These are phyloP conservation scores for Heritiera fomes DNA, from an alignment of 345 rosid species.

Conservation along the genomic window DNA sequence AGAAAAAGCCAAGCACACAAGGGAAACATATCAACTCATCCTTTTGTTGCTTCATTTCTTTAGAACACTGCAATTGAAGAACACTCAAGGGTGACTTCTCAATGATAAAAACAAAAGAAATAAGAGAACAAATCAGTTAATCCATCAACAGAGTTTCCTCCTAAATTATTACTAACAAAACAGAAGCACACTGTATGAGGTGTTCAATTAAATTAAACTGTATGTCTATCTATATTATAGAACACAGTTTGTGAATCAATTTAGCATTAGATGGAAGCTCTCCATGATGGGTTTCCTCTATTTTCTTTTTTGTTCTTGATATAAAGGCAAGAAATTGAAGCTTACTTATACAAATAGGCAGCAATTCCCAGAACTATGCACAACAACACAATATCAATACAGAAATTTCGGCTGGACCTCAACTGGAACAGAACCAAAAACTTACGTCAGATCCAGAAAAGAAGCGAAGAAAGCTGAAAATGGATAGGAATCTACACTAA, in stretches of 20 bases:
- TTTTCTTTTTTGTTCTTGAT: neutral
- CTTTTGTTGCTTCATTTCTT: slow-evolving; percentile 48
- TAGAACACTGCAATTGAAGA: slow-evolving; percentile 56
- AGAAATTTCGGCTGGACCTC: slow-evolving; percentile 95
- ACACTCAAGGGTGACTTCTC: slow-evolving; percentile 15
- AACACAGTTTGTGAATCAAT: neutral
- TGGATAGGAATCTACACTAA: slow-evolving; percentile 8
- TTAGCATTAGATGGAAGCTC: neutral
- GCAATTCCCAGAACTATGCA: slow-evolving; percentile 88
- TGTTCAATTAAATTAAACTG: neutral
- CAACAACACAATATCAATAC: slow-evolving; percentile 83
- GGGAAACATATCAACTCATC: slow-evolving; percentile 12
- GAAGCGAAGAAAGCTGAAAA: slow-evolving; percentile 16
- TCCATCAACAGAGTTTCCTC: neutral
- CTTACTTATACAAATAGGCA: slow-evolving; percentile 97
- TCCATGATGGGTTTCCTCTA: neutral
- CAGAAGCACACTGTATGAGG: neutral
- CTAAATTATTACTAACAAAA: neutral
- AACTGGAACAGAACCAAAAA: slow-evolving; percentile 53
- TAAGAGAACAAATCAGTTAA: neutral
- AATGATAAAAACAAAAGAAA: slow-evolving; percentile 3
- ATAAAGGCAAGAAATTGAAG: slow-evolving; percentile 11
- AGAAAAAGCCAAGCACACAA: slow-evolving; percentile 18
- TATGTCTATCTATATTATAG: neutral
- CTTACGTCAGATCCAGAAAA: slow-evolving; percentile 29